Base-by-base conservation (phyloP, 163 green algal genomes). In the Botryococcus braunii region DNA sequence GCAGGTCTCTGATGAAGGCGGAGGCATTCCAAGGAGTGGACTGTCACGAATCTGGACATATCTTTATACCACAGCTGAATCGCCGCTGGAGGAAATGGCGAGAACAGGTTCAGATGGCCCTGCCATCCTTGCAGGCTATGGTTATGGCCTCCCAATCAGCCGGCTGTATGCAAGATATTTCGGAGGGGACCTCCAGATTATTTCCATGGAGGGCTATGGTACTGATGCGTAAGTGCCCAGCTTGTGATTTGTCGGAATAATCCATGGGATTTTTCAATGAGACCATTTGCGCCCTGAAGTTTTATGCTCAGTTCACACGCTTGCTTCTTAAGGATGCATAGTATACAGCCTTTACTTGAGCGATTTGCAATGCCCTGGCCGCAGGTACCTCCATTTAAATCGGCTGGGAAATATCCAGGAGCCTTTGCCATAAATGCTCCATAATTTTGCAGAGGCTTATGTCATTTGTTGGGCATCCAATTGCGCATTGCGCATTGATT, bases 351-450 rank as follows among this genome's bases (percentile, higher is more conserved):
- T n/a, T n/a, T n/a, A n/a, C n/a, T n/a, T n/a, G n/a, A n/a, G n/a
- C n/a, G n/a, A n/a, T n/a, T n/a, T n/a, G n/a, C n/a, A n/a, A n/a
- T n/a, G n/a, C n/a, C n/a, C n/a, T n/a, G n/a, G n/a, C n/a, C n/a
- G n/a, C n/a, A n/a, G n/a, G n/a, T 98, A 97, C 80, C 78, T 99
- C 50, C 94, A 99, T 79, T 77, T 98, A 3, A 95, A 96, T 64
- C 85, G 92, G 32, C 83, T 98, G 11, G 93, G 89, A 43, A 94
- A 95, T 68, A 82, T 86, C 29, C 82, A 95, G 77, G 91, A 97
- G 82, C 91, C 91, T 25, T 80, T 97, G 66, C 90, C 89, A 0
- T 95, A 60, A n/a, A n/a, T n/a, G n/a, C n/a, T n/a, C n/a, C n/a
- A n/a, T n/a, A n/a, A n/a, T n/a, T n/a, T n/a, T n/a, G n/a, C n/a